Percentiles rank a stretch among this genome's conserved stretches.
Conservation (phyloP, 1,284 basidiomycete genomes). For the Cryptococcus deneoformans region DNA sequence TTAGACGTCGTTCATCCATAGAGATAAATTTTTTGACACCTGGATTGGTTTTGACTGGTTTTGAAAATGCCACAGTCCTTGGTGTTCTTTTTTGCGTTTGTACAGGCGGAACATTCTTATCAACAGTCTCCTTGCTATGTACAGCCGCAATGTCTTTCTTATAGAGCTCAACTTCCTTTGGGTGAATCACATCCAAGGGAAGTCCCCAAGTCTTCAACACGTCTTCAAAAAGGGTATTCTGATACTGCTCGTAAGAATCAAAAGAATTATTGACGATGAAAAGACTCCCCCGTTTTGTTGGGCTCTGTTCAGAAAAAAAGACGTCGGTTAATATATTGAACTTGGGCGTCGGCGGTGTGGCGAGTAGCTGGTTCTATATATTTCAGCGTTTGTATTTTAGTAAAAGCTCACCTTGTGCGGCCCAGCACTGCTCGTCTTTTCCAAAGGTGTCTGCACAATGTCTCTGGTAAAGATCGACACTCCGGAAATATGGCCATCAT, state of each 20-base stretch:
- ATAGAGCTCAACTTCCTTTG: background rate
- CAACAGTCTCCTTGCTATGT: background rate
- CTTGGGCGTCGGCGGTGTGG: constrained; percentile 5
- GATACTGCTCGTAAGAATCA: constrained; percentile 1
- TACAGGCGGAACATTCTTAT: no score
- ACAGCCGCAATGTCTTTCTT: background rate
- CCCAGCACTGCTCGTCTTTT: background rate
- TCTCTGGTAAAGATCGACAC: background rate
- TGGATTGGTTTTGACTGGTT: background rate
- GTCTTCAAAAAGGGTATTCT: constrained; percentile 9
- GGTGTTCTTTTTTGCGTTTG: no score
- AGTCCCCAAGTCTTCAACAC: constrained; percentile 13
- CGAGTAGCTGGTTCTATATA: background rate
- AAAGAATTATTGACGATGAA: background rate
- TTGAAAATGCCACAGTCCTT: background rate
- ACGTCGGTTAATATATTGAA: background rate
- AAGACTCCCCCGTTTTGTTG: background rate
- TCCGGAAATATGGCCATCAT: background rate
- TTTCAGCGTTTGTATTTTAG: background rate
- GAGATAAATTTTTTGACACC: background rate
- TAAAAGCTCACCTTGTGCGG: background rate
- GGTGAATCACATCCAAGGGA: background rate
- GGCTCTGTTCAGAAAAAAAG: background rate
- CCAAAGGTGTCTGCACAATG: background rate
- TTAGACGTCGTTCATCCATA: background rate